These are phyloP conservation scores for Elongisporangium undulatum DNA, from an alignment of 352 stramenopile species.

Conservation along the genomic window DNA sequence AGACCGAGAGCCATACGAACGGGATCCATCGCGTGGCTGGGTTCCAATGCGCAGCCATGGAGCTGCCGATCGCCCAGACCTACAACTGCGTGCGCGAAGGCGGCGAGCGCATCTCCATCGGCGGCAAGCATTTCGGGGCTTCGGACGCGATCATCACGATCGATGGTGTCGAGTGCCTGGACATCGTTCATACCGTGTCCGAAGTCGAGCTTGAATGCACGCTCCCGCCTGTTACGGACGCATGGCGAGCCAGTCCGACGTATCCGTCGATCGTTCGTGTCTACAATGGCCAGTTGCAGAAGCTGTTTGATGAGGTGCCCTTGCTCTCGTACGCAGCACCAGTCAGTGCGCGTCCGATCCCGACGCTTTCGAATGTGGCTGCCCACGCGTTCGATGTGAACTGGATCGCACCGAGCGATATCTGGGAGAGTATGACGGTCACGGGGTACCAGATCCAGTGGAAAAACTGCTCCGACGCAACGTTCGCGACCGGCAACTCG, in stretches of 20 bases:
- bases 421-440: constrained; percentile 75
- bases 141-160: constrained; percentile 68
- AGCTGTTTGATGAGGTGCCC: constrained; percentile 46
- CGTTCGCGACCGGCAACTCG: constrained; percentile 19
- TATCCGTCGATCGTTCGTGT: constrained; percentile 62
- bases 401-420: constrained; percentile 54
- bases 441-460: constrained; percentile 81
- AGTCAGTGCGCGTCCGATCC: constrained; percentile 21
- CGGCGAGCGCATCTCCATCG: constrained; percentile 51
- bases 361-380: constrained; percentile 74
- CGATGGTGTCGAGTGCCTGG: constrained; percentile 57
- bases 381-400: constrained; percentile 74
- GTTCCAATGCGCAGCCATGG: constrained; percentile 40
- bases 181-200: constrained; percentile 46
- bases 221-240: constrained; percentile 25
- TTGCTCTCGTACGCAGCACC: constrained; percentile 66
- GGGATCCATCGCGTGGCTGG: constrained; percentile 31
- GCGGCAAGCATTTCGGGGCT: constrained; percentile 69
- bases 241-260: constrained; percentile 28
- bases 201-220: constrained; percentile 75
- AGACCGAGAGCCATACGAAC: constrained; percentile 37
- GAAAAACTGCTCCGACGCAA: constrained; percentile 28
- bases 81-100: constrained; percentile 69
- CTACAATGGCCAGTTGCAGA: constrained; percentile 49
- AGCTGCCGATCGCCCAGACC: constrained; percentile 47